Evolutionary conservation across 441 rosid species (phyloP).

Genomic region (Sinapis alba): DNA sequence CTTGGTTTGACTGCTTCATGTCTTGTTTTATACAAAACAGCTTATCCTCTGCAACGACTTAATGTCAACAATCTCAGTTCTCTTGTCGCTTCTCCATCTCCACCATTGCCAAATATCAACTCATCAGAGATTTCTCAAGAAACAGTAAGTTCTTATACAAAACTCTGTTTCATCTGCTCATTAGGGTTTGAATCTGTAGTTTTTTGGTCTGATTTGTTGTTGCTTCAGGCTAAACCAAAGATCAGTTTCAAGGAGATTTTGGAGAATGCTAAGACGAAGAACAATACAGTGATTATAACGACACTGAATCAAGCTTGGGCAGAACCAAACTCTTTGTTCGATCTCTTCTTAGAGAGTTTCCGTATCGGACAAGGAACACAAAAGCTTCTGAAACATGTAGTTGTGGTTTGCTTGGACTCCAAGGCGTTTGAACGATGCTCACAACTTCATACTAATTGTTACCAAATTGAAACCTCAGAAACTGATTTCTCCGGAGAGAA

Average conservation of each 20-base stretch:
- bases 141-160: slow-evolving; percentile 25
- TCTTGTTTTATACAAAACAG: slow-evolving; percentile 31
- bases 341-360: slow-evolving; percentile 53
- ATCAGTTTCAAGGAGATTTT: slow-evolving; percentile 30
- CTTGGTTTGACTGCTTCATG: slow-evolving; percentile 37
- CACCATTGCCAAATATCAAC: slow-evolving; percentile 7
- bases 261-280: slow-evolving; percentile 11
- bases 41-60: slow-evolving; percentile 30
- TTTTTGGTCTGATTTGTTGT: neutral
- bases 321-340: slow-evolving; percentile 46
- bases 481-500: slow-evolving; percentile 47
- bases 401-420: slow-evolving; percentile 44
- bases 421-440: slow-evolving; percentile 46
- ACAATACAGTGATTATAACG: slow-evolving; percentile 52
- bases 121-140: slow-evolving; percentile 14
- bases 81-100: slow-evolving; percentile 20
- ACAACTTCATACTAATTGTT: slow-evolving; percentile 40
- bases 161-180: neutral
- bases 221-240: slow-evolving; percentile 22
- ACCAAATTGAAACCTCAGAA: slow-evolving; percentile 24
- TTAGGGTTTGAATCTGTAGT: neutral
- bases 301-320: slow-evolving; percentile 55
- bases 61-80: slow-evolving; percentile 16
- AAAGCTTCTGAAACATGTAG: slow-evolving; percentile 40
- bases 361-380: slow-evolving; percentile 44